Base-by-base conservation (phyloP, 2,329 filamentous ascomycete genomes). In the Sphaerulina musiva region DNA sequence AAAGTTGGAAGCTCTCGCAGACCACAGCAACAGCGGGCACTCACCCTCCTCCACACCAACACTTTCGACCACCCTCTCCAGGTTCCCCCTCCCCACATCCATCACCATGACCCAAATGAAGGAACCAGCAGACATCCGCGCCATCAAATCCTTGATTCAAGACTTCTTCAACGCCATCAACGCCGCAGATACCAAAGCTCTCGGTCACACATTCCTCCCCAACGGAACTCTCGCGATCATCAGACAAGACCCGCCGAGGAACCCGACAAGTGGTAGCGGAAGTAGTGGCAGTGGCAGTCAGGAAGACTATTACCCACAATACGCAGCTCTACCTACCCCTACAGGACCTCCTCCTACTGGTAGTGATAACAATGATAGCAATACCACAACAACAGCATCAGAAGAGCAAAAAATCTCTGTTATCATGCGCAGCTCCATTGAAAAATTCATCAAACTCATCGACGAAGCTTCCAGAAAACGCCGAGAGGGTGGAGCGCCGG, bases 161-260 rank as follows among this genome's bases (percentile, higher is more conserved):
- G 40, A 58, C 46, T 62, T 62, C 57, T 62, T 62, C 55, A 54
- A 60, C 53, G 53, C 55, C 5, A 54, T 62, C 59, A 62, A 62
- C 41, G 54, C 26, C 31, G 54, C 49, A 40, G 59, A 62, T 31
- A 57, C 56, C 47, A 48, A 54, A 90, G 14, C 86, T 86, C 61
- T 82, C 76, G 41, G 89, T 73, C 58, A 84, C 77, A 17, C 84
- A 78, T 66, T 95, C 88, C 66, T 92, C 87, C 72, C 95, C 93
- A 63, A 92, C 80, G 0, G 84, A 84, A 49, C 93, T 80, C 50
- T 62, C 3, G 57, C 54, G 9, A 62, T 62, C 12, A 34, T 62
- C n/a, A 55, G 58, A 40, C 59, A 62, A 48, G 53, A 57, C 23
- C 59, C 59, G 4, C 51, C 58, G 6, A 51, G 40, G 4, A 31